These are phyloP conservation scores for Aspergillus costaricaensis DNA, from an alignment of 2,329 filamentous ascomycete species.

Conservation along the genomic window DNA sequence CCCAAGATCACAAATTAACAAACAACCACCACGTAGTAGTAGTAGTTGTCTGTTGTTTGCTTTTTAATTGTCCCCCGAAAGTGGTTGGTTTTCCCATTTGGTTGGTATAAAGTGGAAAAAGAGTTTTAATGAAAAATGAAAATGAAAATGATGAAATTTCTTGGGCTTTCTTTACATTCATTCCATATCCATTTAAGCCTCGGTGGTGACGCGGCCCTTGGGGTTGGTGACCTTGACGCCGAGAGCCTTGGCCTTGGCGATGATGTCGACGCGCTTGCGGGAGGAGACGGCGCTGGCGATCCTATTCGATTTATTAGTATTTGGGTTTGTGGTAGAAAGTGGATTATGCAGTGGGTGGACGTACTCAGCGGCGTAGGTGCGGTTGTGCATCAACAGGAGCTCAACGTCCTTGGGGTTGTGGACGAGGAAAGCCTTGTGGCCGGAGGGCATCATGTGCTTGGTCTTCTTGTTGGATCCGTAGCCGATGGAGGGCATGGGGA, in stretches of 20 bases:
- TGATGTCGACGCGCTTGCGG: conserved; percentile 97
- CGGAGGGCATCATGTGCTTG: conserved; percentile 96
- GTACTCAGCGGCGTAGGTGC: conserved; percentile 97
- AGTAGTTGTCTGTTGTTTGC: no score
- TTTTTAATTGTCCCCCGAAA: no score
- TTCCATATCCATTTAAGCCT: conserved; percentile 65
- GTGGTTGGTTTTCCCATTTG: not conserved
- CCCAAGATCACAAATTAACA: not conserved
- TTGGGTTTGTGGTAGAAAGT: no score
- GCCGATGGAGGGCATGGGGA: conserved; percentile 98
- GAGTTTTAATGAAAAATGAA: not conserved
- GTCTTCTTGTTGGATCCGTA: conserved; percentile 99
- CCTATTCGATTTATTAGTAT: conserved; percentile 56
- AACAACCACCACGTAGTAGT: not conserved
- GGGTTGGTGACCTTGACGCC: conserved; percentile 99
- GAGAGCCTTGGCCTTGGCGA: conserved; percentile 94
- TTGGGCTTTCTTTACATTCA: conserved; percentile 25
- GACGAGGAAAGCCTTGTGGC: conserved; percentile 99
- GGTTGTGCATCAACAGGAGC: conserved; percentile 99
- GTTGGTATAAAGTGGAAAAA: not conserved
- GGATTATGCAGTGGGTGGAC: conserved; percentile 40
- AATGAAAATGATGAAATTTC: conserved; percentile 15
- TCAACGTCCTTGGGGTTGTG: conserved; percentile 95
- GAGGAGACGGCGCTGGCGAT: conserved; percentile 98
- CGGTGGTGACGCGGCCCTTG: conserved; percentile 98